These are phyloP conservation scores for Candida parachauliodes DNA, from an alignment of 805 yeast genomes.

Conservation along the genomic window DNA sequence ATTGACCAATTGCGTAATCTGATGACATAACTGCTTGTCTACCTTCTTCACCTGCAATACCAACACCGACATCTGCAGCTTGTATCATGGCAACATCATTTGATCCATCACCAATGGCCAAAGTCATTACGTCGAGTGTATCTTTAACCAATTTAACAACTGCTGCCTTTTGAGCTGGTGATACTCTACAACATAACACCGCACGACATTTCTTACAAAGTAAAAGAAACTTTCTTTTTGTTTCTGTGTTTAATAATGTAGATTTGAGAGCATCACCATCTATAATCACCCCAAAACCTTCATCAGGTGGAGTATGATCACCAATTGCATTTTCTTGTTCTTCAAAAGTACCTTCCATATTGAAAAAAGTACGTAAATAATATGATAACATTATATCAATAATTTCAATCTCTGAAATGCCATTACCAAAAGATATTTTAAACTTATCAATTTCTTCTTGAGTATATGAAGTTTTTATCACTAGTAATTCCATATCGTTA, in stretches of 20 bases:
- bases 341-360: constrained; percentile 53
- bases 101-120: constrained; percentile 87
- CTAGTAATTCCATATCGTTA: constrained; percentile 70
- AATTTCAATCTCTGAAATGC: constrained; percentile 25
- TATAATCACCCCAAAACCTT: constrained; percentile 65
- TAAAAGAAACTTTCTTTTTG: constrained; percentile 57
- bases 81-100: constrained; percentile 92
- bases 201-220: constrained; percentile 78
- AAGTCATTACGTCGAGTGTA: constrained; percentile 72
- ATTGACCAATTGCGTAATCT: constrained; percentile 83
- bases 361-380: constrained; percentile 53
- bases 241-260: constrained; percentile 35
- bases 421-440: constrained; percentile 17
- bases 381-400: constrained; percentile 49
- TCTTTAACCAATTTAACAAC: constrained; percentile 77
- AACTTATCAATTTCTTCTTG: constrained; percentile 22
- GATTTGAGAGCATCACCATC: constrained; percentile 74
- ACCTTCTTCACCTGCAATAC: constrained; percentile 91
- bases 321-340: constrained; percentile 52
- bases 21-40: constrained; percentile 87
- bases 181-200: constrained; percentile 82
- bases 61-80: constrained; percentile 83
- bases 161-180: constrained; percentile 85
- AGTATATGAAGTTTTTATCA: constrained; percentile 41
- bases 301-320: constrained; percentile 65